Conservation (phyloP, 75 land plant species). For the Pinus taeda region DNA sequence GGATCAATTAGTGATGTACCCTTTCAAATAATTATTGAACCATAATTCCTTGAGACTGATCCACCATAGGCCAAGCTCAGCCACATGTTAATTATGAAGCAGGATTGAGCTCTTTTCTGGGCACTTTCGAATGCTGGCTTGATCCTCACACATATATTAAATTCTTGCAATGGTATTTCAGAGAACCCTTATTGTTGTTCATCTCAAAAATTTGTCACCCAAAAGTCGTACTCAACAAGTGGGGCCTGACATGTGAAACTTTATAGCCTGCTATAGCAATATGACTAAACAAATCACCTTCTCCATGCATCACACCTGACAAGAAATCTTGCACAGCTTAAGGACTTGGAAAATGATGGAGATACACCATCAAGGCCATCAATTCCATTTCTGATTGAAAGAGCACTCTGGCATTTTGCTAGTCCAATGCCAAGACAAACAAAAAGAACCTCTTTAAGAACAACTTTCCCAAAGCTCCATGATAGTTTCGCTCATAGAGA, state of each 20-base stretch:
- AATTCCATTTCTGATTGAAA: constrained; percentile 65
- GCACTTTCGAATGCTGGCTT: no score
- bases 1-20: no score
- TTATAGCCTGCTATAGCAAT: constrained; percentile 67
- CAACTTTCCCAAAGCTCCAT: constrained; percentile 66
- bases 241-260: constrained; percentile 71
- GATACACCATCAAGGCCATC: constrained; percentile 96
- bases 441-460: constrained; percentile 76
- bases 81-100: no score
- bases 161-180: no score
- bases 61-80: no score
- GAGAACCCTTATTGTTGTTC: constrained; percentile 4
- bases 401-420: constrained; percentile 56
- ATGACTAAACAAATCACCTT: constrained; percentile 77
- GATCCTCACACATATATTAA: no score
- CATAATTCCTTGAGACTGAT: no score
- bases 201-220: constrained; percentile 64
- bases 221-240: constrained; percentile 73
- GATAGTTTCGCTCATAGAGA: constrained; percentile 59
- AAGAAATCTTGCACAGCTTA: constrained; percentile 68
- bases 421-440: constrained; percentile 76
- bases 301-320: constrained; percentile 81
- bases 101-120: no score
- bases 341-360: constrained; percentile 66
- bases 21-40: no score